phyloP scores from a whole-genome alignment of 768 basidiomycete genomes.

The Russula emetica region DNA sequence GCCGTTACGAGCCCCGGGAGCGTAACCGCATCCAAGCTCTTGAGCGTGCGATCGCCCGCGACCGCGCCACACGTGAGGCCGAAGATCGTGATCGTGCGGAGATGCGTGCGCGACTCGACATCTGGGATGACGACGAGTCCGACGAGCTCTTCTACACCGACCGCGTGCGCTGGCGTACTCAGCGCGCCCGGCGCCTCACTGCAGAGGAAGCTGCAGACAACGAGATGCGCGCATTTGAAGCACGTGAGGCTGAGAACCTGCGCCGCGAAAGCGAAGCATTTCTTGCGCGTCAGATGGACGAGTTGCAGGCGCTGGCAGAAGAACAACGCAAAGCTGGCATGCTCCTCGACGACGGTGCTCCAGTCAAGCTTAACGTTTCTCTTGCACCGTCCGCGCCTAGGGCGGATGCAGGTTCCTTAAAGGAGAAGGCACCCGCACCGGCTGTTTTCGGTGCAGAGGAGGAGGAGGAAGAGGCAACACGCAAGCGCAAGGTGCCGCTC shows the following conservation, averaged over 20 bases:
- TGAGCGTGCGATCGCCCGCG: conserved; percentile 71
- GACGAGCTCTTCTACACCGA: conserved; percentile 92
- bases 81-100: conserved; percentile 78
- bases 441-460: conserved; percentile 81
- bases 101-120: conserved; percentile 73
- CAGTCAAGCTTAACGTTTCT: conserved; percentile 80
- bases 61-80: conserved; percentile 64
- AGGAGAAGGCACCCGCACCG: conserved; percentile 42
- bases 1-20: conserved; percentile 90
- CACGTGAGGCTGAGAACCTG: conserved; percentile 81
- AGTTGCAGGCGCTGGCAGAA: conserved; percentile 87
- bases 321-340: conserved; percentile 89
- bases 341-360: conserved; percentile 86
- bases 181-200: conserved; percentile 63
- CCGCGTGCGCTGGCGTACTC: conserved; percentile 80
- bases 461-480: conserved; percentile 73
- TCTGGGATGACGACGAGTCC: conserved; percentile 92
- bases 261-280: conserved; percentile 91
- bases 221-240: conserved; percentile 76
- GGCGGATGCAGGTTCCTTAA: conserved; percentile 40
- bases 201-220: conserved; percentile 82
- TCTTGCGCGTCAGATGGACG: conserved; percentile 90
- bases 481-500: conserved; percentile 81
- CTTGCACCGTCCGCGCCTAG: conserved; percentile 45
- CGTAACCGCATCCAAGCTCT: conserved; percentile 71